Evolutionary conservation across 345 rosid species (phyloP), one percentile per base, ranked within the genome.

Genomic region (Pseudoturritis turrita): DNA sequence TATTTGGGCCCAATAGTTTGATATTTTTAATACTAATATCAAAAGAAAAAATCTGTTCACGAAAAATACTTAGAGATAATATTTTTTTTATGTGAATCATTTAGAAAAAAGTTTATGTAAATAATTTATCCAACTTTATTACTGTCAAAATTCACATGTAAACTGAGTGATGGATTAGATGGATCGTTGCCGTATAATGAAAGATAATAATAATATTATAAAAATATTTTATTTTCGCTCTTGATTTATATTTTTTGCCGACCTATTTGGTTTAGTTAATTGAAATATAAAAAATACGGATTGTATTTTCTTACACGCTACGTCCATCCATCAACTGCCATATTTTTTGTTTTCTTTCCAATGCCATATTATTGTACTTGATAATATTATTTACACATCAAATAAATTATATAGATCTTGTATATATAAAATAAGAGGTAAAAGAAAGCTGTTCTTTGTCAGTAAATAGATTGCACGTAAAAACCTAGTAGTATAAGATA

Each of bases 251-350:
- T 59, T 23, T 70, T 59, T 18, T 7, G 50, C 59, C 50, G 65
- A 44, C 55, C 18, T 6, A 19, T 61, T 21, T 71, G 62, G 36
- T 43, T 23, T 40, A 51, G 53, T 61, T 71, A 28, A 61, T 51
- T 25, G 19, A 41, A 62, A 53, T 72, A 29, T 15, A 31, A 41
- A 53, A 31, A 9, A 46, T 31, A 72, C 68, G 55, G 37, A 41
- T 52, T 72, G 63, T 51, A 72, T 72, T 52, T 72, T 71, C 76
- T 72, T 72, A 62, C 62, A 72, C 76, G 70, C 55, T 52, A 72
- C 70, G 69, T 52, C 69, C 62, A 62, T 28, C 7, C 36, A 26
- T 68, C 56, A 55, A 55, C 46, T 57, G 46, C 73, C 56, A 59
- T 54, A 28, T 7, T 25, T 7, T 66, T 63, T 7, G 14, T 17